Base-by-base conservation (phyloP, 208 protist species). In the Leptomonas pyrrhocoris region DNA sequence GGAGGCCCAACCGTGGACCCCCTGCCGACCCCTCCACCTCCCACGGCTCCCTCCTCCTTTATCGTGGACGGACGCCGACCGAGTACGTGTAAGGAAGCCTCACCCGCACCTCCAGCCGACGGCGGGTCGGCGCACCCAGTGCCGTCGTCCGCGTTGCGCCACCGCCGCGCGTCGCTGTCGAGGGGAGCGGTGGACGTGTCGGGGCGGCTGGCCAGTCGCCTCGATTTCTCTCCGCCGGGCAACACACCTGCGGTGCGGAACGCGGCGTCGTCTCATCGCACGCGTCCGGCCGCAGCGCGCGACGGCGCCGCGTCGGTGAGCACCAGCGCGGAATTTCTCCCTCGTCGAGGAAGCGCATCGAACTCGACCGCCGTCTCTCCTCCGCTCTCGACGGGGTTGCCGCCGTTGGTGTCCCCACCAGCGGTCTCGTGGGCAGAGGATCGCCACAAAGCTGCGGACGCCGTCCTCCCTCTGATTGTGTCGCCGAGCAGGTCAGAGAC, bases 121-220 rank as follows among this genome's bases (percentile, higher is more conserved):
- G 13, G 2, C 13, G 4, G 43, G 8, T n/a, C n/a, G 36, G 28
- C 38, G 48, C 66, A 31, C 3, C 45, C 27, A 2, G 15, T 21
- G 9, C 31, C 59, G 15, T 6, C 46, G 18, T 30, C 40, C 25
- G 21, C n/a, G 5, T 31, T 49, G 43, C 53, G 69, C 11, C 48
- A 40, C 13, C 51, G 61, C 23, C 60, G 61, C 19, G 34, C 30
- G 7, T 68, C 61, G 11, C 43, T 75, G 21, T 68, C 53, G 11
- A 28, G 54, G 18, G 69, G 64, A 19, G 69, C 69, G 8, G 56
- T 58, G 31, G 57, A 75, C 64, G 51, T 63, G 21, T 23, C 69
- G 38, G 23, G 54, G 21, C 69, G 54, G 15, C 53, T 75, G 21
- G 42, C 45, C 9, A 38, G 27, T 28, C 69, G 61, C 1, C 30